Evolutionary conservation across 2,329 filamentous ascomycete genomes (phyloP), one percentile per base, ranked within the genome.

Genomic region (Cercospora janseana): DNA sequence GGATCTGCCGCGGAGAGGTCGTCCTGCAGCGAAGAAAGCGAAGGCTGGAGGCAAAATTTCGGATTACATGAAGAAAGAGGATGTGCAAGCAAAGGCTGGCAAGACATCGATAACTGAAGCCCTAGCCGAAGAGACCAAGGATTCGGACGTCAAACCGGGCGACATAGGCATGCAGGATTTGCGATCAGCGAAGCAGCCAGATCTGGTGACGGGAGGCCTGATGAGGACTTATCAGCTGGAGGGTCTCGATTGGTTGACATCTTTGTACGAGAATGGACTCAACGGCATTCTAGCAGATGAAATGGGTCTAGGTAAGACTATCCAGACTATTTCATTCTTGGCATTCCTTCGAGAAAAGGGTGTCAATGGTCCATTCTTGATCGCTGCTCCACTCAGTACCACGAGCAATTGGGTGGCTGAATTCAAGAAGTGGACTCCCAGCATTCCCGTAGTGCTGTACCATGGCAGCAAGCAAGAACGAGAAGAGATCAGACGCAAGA

Each of bases 151-250:
- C 5, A 78, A 82, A 46, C 75, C 80, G 3, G 74, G 77, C n/a
- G 79, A 79, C 16, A 72, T 85, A 49, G 81, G 82, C 20, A 76
- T 81, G 44, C 81, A 85, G 59, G 79, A 90, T 46, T 70, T 96
- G 12, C 78, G 83, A 49, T 88, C 94, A 67, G 92, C 91, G 0
- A 78, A 86, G 55, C 93, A 98, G 65, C 93, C 93, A 0, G 83
- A 85, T 56, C 82, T 90, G 51, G 83, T 98, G 61, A 83, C 85
- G 0, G 89, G 89, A 4, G 93, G 93, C 1, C 86, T 84, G 3
- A 97, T 98, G 92, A 79, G 91, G 13, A 86, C 88, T 55, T 98
- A 98, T 65, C 93, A 98, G 62, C 73, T 98, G 0, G 92, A 97
- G 66, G 93, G 93, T 0, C 70, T 98, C 1, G 94, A 95, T 0